Conservation (phyloP, 306 rosid species). For the Bauhinia variegata region DNA sequence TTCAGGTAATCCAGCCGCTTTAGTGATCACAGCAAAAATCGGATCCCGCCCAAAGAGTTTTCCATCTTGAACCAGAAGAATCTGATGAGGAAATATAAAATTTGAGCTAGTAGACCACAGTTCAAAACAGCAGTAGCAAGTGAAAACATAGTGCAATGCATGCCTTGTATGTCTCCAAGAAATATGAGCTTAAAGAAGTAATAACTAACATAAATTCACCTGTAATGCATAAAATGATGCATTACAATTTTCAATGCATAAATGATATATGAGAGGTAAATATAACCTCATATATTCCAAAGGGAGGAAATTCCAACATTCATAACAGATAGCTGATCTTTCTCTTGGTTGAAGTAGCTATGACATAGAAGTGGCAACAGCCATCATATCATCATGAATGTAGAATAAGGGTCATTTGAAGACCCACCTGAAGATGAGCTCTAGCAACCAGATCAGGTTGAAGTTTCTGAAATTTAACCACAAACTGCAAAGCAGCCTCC, state of each 20-base stretch:
- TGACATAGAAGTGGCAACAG: neutral
- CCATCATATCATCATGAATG: constrained; percentile 22
- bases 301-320: neutral
- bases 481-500: too few relatives aligned
- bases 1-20: too few relatives aligned
- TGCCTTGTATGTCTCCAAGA: constrained; percentile 3
- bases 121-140: constrained; percentile 22
- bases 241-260: constrained; percentile 3
- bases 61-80: too few relatives aligned
- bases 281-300: neutral
- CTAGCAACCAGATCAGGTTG: too few relatives aligned
- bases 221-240: too few relatives aligned
- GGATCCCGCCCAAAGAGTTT: too few relatives aligned
- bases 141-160: constrained; percentile 19
- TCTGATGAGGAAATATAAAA: constrained; percentile 47
- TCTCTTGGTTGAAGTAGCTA: constrained; percentile 16
- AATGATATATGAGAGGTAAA: constrained; percentile 16
- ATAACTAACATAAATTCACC: constrained; percentile 18
- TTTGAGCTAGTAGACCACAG: constrained; percentile 40
- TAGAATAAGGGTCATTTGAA: too few relatives aligned
- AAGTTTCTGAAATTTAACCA: too few relatives aligned
- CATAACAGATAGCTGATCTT: constrained; percentile 14
- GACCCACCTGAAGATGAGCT: too few relatives aligned
- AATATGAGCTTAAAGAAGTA: constrained; percentile 5
- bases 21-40: too few relatives aligned